Percentiles rank a stretch among this genome's conserved stretches.
These are phyloP conservation scores for Cytospora schulzeri DNA, from an alignment of 2,329 filamentous ascomycete species.

Conservation along the genomic window DNA sequence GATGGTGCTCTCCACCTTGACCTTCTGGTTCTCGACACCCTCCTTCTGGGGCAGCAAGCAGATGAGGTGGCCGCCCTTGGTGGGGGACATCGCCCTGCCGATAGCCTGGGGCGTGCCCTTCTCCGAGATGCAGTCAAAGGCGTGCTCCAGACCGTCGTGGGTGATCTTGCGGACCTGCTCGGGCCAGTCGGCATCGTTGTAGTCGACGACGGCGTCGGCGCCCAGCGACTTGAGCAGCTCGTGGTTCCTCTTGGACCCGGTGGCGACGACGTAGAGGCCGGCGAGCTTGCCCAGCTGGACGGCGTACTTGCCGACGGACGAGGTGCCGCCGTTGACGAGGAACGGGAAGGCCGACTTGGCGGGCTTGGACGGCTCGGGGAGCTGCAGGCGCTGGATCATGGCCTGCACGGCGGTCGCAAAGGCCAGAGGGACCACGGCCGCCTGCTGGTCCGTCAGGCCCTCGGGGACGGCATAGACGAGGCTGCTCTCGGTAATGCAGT, in stretches of 20 bases:
- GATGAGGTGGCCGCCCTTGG: constrained; percentile 34
- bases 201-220: constrained; percentile 28
- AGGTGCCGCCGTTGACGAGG: constrained; percentile 27
- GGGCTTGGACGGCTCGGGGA: constrained; percentile 37
- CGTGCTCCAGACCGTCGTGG: constrained; percentile 51
- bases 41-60: constrained; percentile 28
- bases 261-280: constrained; percentile 28
- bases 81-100: constrained; percentile 34
- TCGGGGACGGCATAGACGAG: constrained; percentile 37
- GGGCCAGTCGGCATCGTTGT: constrained; percentile 30
- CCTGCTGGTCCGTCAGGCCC: constrained; percentile 33
- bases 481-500: constrained; percentile 32
- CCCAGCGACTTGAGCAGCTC: constrained; percentile 25
- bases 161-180: constrained; percentile 64
- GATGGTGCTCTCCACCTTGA: constrained; percentile 37
- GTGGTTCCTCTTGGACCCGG: constrained; percentile 28
- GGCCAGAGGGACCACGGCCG: constrained; percentile 37
- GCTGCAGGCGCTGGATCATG: constrained; percentile 35
- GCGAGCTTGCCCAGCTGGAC: constrained; percentile 28
- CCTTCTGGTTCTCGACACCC: constrained; percentile 32
- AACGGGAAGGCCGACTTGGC: constrained; percentile 37
- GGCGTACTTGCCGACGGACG: constrained; percentile 25
- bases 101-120: constrained; percentile 32
- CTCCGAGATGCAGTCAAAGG: constrained; percentile 36
- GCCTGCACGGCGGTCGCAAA: constrained; percentile 49